Percentiles rank a stretch among this genome's conserved stretches.
Evolutionary conservation across 2,329 filamentous ascomycete genomes (phyloP).

Genomic region (Cladosporium sp.): DNA sequence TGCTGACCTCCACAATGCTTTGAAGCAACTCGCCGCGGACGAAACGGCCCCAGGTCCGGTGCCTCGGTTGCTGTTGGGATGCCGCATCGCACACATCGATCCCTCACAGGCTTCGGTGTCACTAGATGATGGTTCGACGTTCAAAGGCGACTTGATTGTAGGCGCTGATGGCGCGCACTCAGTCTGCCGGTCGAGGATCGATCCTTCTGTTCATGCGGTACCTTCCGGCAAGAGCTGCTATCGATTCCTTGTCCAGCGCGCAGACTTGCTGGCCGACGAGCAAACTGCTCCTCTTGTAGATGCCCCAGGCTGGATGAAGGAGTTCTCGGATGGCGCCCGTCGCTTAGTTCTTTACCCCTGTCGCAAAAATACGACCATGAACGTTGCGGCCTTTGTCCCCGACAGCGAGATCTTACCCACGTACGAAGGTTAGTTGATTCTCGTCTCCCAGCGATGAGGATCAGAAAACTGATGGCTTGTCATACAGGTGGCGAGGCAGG

Average conservation of each 20-base stretch:
- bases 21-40: conserved; percentile 20
- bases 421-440: no score
- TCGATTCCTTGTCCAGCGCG: conserved; percentile 46
- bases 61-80: conserved; percentile 19
- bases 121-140: conserved; percentile 21
- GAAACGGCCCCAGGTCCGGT: conserved; percentile 19
- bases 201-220: conserved; percentile 20
- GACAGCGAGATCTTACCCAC: background rate
- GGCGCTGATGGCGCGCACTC: conserved; percentile 19
- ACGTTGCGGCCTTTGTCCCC: background rate
- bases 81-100: conserved; percentile 21
- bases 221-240: conserved; percentile 50
- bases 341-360: background rate
- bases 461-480: no score
- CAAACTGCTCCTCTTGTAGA: background rate
- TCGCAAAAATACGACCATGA: background rate
- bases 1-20: conserved; percentile 24
- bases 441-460: no score
- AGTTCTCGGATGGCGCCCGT: background rate
- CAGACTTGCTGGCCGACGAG: background rate
- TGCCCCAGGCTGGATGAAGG: background rate
- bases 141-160: conserved; percentile 19
- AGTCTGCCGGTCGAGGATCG: conserved; percentile 17
- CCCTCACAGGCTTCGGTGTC: conserved; percentile 18
- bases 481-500: background rate